Evolutionary conservation across 805 yeast species (phyloP), one percentile per base, ranked within the genome.

Genomic region (Wickerhamiella bombiphila): DNA sequence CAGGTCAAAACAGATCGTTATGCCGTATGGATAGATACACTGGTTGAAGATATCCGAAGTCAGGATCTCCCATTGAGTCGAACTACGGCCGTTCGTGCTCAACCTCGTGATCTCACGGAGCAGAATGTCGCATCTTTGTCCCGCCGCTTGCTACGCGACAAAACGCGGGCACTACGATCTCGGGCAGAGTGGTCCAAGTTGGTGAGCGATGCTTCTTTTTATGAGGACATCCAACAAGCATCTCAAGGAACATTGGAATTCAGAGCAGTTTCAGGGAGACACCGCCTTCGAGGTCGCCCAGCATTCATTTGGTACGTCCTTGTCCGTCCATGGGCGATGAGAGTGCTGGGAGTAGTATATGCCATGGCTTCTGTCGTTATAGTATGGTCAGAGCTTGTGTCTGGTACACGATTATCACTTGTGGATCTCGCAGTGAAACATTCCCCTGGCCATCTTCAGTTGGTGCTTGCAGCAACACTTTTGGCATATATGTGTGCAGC

Each of bases 311-410:
- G 61, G 36, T 60, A 66, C 44, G 58, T 66, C 40, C 62, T 59
- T 33, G 33, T 70, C 7, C 52, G 62, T 5, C 85, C 86, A 0
- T 34, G 55, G 5, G 29, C 61, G 1, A 65, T 67, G 32, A 58
- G 72, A n/a, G 16, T 65, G 0, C 42, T 59, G 15, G 66, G 81
- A 0, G 38, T 67, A 0, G 11, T 64, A 0, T 50, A 76, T 15
- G 63, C 62, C 9, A 30, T 50, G 0, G 48, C 70, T 4, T 70
- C 86, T 0, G 53, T 72, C 5, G 51, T 72, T 2, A 59, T 82
- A 3, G 64, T 77, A n/a, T 74, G 79, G 58, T 76, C 86, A 15
- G 94, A 82, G 51, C 59, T 77, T 25, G 65, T 78, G 38, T 86
- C 80, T 53, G 79, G 82, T 3, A 72, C 86, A 1, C 60, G 52